Conservation (phyloP, 371 early-diverging fungal genomes). For the Mortierella sp. region DNA sequence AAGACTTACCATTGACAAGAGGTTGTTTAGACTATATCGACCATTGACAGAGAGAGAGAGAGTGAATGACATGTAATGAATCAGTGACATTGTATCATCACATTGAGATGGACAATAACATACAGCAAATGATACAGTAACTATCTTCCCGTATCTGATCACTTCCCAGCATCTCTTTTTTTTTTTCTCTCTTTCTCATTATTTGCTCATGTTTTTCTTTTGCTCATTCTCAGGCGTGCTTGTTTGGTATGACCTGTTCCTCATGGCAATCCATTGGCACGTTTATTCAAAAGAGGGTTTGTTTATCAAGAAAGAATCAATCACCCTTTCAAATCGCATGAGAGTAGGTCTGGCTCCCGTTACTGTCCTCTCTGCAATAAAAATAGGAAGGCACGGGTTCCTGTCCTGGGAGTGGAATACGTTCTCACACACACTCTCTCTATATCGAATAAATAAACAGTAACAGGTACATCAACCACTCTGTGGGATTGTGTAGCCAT, state of each 20-base stretch:
- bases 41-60: neutral
- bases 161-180: constrained; percentile 2
- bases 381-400: too few relatives aligned
- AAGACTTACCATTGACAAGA: neutral
- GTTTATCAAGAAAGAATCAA: neutral
- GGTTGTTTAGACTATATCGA: neutral
- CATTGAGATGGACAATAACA: neutral
- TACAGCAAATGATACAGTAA: neutral
- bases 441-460: neutral
- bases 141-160: neutral
- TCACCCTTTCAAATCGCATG: neutral
- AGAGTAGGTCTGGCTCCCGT: neutral
- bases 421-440: too few relatives aligned
- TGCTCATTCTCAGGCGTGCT: too few relatives aligned
- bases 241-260: neutral
- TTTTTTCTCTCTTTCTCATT: constrained; percentile 1
- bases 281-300: constrained; percentile 16
- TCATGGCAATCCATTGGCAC: constrained; percentile 13
- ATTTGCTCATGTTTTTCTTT: neutral
- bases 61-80: neutral
- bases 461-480: neutral
- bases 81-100: too few relatives aligned
- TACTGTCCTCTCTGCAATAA: neutral
- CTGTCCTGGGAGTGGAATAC: too few relatives aligned
- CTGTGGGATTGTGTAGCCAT: too few relatives aligned